Conservation (phyloP, 768 basidiomycete species). For the Pulveroboletus sp. region DNA sequence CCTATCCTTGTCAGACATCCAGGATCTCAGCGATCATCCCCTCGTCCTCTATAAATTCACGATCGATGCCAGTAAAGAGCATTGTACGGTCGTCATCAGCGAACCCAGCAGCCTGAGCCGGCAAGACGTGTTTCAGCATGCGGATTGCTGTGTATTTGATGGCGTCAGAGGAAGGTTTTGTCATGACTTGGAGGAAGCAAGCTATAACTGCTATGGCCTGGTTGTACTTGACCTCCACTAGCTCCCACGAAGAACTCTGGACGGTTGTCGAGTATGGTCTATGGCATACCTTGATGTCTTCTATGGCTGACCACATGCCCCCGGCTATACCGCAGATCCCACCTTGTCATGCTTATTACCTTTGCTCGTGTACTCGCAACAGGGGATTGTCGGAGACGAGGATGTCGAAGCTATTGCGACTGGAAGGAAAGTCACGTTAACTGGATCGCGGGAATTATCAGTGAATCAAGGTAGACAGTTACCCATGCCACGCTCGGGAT, state of each 20-base stretch:
- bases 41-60: slow-evolving; percentile 16
- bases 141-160: slow-evolving; percentile 10
- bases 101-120: slow-evolving; percentile 7
- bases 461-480: neutral
- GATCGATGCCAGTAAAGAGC: slow-evolving; percentile 17
- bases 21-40: neutral
- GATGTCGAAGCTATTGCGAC: neutral
- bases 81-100: slow-evolving; percentile 9
- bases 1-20: neutral
- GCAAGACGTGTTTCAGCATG: slow-evolving; percentile 5
- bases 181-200: neutral
- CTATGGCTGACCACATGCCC: neutral
- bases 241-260: neutral
- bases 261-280: neutral
- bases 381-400: neutral
- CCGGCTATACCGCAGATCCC: neutral
- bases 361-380: neutral
- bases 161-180: slow-evolving; percentile 20
- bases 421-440: neutral
- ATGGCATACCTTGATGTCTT: neutral
- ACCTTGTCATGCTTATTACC: neutral
- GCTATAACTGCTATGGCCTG: slow-evolving; percentile 3
- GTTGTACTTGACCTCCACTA: slow-evolving; percentile 14
- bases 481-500: neutral
- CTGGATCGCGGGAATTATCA: neutral